phyloP scores from a whole-genome alignment of 2,329 filamentous ascomycete genomes.

The Aspergillus latus region DNA sequence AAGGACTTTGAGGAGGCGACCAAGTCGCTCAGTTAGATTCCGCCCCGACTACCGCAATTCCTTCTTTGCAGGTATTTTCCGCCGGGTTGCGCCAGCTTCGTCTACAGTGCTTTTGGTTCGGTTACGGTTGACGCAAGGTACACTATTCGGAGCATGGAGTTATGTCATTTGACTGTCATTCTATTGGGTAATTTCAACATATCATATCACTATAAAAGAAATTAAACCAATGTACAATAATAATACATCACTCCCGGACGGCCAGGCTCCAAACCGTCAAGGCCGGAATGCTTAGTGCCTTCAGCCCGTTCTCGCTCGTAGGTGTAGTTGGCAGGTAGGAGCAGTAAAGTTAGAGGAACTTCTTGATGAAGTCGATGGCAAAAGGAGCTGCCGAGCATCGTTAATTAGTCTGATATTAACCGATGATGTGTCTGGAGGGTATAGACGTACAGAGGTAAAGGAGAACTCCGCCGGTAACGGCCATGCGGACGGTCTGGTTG shows the following conservation, averaged over 20 bases:
- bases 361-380: conserved; percentile 50
- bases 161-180: conserved; percentile 3
- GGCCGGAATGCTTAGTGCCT: conserved; percentile 4
- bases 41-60: neutral
- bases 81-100: neutral
- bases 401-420: neutral
- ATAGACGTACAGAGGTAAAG: conserved; percentile 61
- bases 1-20: conserved; percentile 61
- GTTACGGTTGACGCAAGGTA: conserved; percentile 10
- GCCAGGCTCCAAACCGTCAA: neutral
- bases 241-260: conserved; percentile 35
- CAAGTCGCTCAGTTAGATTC: conserved; percentile 27
- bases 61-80: neutral
- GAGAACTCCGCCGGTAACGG: conserved; percentile 54
- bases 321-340: neutral
- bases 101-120: conserved; percentile 10
- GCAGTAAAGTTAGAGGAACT: conserved; percentile 42
- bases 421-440: neutral
- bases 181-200: neutral
- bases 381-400: conserved; percentile 44
- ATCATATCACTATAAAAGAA: conserved; percentile 14
- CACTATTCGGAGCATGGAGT: conserved; percentile 13
- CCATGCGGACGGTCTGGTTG: conserved; percentile 54
- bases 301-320: neutral
- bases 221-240: conserved; percentile 31